Base-by-base conservation (phyloP, 148 eudicot species). In the Gaultheria prostrata region DNA sequence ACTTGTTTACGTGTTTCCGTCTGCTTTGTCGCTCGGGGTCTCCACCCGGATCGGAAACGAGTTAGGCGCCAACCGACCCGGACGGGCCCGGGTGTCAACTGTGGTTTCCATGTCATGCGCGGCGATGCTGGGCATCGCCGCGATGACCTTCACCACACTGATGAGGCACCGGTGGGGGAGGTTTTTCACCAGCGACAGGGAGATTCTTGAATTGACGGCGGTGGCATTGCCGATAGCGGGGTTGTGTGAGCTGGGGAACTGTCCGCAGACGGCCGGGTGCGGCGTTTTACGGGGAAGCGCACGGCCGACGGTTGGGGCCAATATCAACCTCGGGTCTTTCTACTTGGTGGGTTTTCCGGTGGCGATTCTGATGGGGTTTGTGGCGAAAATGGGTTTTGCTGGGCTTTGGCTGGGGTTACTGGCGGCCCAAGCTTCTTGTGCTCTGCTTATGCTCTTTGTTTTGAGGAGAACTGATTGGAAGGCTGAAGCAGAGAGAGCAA, bases 291-390 rank as follows among this genome's bases (percentile, higher is more conserved):
- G 98, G 56, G 98, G 98, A 0, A 89, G 97, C 78, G 98, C 98
- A 2, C 81, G 98, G 91, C 98, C 98, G 2, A 88, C 88, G 0
- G 80, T 91, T 17, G 98, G 98, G 1, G 98, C 98, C 2, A 92
- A 94, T 35, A 94, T 96, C 78, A 96, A 96, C 35, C 70, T 96
- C n/a, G 97, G 98, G 0, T 94, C 95, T 1, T 96, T 96, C 61
- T 96, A 96, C 83, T 86, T 94, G 35, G 95, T 96, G 46, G 98
- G 98, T 5, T 92, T 94, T 95, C 98, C 98, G 1, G 91, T 93
- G 74, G 94, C 93, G 0, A 83, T 94, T 4, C n/a, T 93, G 0
- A 85, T 92, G 80, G 93, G 99, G n/a, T 96, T 96, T 43, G 89
- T 80, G 24, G 49, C 82, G 9, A 91, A 92, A 43, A 83, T 89